Conservation (phyloP, 2,329 filamentous ascomycete genomes). For the Drechslera avenae region DNA sequence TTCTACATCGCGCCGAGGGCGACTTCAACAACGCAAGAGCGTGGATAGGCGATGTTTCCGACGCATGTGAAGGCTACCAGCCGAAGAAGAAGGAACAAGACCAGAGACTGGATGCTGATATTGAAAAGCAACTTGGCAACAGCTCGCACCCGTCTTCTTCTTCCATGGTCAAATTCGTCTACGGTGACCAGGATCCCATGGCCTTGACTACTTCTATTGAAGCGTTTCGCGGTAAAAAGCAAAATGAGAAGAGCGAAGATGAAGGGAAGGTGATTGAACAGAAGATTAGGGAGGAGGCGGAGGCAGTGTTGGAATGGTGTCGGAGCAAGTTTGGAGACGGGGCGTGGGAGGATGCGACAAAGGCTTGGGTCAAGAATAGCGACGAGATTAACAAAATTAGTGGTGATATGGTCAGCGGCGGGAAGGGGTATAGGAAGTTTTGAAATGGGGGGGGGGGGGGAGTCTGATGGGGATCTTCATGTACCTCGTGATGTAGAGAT, state of each 20-base stretch:
- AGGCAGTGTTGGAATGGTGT: slow-evolving; percentile 52
- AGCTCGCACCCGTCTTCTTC: slow-evolving; percentile 5
- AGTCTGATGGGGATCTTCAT: too few relatives aligned
- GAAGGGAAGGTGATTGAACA: slow-evolving; percentile 37
- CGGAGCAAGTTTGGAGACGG: slow-evolving; percentile 52
- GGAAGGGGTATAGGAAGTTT: slow-evolving; percentile 53
- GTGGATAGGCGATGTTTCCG: slow-evolving; percentile 55
- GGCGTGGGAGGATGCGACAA: slow-evolving; percentile 51
- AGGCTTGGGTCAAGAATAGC: slow-evolving; percentile 50
- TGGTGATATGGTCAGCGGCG: slow-evolving; percentile 52
- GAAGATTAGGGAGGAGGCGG: slow-evolving; percentile 48
- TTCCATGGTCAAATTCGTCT: slow-evolving; percentile 26
- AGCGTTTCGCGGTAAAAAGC: slow-evolving; percentile 39
- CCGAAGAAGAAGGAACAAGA: slow-evolving; percentile 28
- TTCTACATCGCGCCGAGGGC: slow-evolving; percentile 58
- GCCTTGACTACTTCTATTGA: slow-evolving; percentile 48
- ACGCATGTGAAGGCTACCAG: slow-evolving; percentile 41
- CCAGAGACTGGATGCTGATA: slow-evolving; percentile 19
- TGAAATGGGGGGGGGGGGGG: slow-evolving; percentile 26
- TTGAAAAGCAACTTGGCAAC: slow-evolving; percentile 8
- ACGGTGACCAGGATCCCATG: slow-evolving; percentile 22
- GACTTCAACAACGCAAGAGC: slow-evolving; percentile 56
- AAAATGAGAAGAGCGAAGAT: slow-evolving; percentile 18
- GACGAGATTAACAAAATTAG: slow-evolving; percentile 50
- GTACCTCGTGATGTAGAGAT: too few relatives aligned